Base-by-base conservation (phyloP, 441 rosid genomes). In the Euphorbia schlechtendalii region DNA sequence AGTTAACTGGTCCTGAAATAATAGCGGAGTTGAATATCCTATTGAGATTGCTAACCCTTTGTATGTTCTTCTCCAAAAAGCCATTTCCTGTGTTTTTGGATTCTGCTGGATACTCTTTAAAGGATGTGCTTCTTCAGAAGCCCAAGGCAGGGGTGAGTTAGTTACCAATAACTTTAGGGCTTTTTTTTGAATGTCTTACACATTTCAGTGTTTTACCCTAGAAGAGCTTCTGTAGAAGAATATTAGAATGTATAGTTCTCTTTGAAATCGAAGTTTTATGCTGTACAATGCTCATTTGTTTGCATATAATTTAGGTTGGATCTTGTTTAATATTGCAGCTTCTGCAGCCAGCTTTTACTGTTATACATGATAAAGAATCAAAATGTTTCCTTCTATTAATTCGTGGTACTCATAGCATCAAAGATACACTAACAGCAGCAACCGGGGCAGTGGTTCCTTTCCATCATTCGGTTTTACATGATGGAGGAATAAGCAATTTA, bases 391-490 rank as follows among this genome's bases (percentile, higher is more conserved):
- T 94, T 61, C 76, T 94, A 45, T 77, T 94, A 83, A 94, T 94
- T 72, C 96, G 98, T 49, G 96, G 99, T 58, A 91, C 96, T 30
- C 98, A 94, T 69, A 84, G 96, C 84, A 91, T 91, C 64, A 94
- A 91, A 78, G 99, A 94, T 63, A 94, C 99, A 32, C 73, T 94
- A 58, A 94, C 99, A 28, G 99, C 99, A 21, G 99, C 86, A 59
- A 94, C 98, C 58, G 98, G 98, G 67, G 96, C 94, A 0, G 92
- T 91, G 71, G 99, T 87, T 77, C 99, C 99, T 55, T 94, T 94
- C 78, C 99, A 91, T 78, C 99, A 91, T 77, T 89, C 96, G 0
- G 92, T 94, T 75, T 71, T 94, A 77, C 84, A 86, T 71, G 98
- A 87, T 76, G 98, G 99, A 70, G 96, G 99, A 49, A 69, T 94